These are phyloP conservation scores for Choiromyces venosus DNA, from an alignment of 495 filamentous ascomycete species.

Conservation along the genomic window DNA sequence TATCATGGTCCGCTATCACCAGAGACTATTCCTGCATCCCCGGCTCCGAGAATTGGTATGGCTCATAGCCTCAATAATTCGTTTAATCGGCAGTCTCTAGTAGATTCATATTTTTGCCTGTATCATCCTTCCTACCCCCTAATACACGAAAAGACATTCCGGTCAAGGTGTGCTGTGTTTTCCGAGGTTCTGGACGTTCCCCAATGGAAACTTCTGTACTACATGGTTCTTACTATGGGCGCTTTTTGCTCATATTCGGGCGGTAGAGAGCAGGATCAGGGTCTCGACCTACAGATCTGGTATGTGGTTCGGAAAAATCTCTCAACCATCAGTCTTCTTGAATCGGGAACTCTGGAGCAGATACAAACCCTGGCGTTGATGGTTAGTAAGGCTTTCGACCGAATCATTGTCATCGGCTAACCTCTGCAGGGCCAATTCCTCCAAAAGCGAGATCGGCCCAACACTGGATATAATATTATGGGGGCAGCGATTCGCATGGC, in stretches of 20 bases:
- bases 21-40: conserved; percentile 1
- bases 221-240: conserved; percentile 51
- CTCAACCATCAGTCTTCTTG: conserved; percentile 48
- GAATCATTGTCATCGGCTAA: conserved; percentile 11
- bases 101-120: conserved; percentile 52
- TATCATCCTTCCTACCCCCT: conserved; percentile 54
- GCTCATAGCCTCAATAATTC: conserved; percentile 15
- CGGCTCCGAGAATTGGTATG: conserved; percentile 10
- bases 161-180: conserved; percentile 49
- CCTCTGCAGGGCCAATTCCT: conserved; percentile 50
- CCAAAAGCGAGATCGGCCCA: conserved; percentile 55
- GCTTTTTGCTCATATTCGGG: conserved; percentile 48
- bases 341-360: conserved; percentile 51
- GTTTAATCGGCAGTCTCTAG: conserved; percentile 39
- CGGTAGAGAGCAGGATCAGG: conserved; percentile 48
- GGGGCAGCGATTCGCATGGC: conserved; percentile 48
- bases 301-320: conserved; percentile 47
- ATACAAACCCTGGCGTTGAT: conserved; percentile 51
- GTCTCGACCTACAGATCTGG: conserved; percentile 51
- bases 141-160: conserved; percentile 51
- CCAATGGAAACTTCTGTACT: conserved; percentile 53
- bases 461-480: conserved; percentile 52
- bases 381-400: conserved; percentile 15
- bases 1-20: conserved; percentile 7
- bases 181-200: conserved; percentile 47